phyloP scores from a whole-genome alignment of 2,329 filamentous ascomycete species.

The Stachybotrys elegans region DNA sequence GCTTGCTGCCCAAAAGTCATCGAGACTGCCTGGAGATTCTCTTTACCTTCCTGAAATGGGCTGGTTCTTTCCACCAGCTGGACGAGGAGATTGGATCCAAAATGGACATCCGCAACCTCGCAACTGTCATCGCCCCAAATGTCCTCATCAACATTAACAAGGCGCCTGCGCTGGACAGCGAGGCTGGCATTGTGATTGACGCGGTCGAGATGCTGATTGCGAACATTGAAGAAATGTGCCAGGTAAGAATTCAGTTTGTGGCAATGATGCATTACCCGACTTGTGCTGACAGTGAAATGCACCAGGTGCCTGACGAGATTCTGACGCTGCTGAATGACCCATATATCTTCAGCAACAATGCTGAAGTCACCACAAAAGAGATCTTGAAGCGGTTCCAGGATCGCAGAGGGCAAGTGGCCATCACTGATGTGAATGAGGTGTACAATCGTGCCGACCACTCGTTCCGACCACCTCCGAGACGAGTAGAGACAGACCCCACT shows the following conservation, averaged over 20 bases:
- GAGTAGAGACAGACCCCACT: conserved; percentile 84
- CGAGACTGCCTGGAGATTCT: conserved; percentile 92
- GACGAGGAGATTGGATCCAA: conserved; percentile 97
- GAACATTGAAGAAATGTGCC: conserved; percentile 93
- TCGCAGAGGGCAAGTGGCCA: conserved; percentile 56
- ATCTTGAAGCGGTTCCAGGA: conserved; percentile 92
- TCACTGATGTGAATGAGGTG: conserved; percentile 54
- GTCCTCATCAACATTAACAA: conserved; percentile 72
- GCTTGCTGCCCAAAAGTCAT: conserved; percentile 85
- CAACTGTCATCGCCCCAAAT: conserved; percentile 95
- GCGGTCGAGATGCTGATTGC: conserved; percentile 88
- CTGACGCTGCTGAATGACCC: conserved; percentile 81
- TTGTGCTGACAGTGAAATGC: conserved; percentile 14
- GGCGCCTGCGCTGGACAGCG: conserved; percentile 66
- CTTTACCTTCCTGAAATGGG: conserved; percentile 96
- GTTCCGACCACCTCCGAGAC: conserved; percentile 34
- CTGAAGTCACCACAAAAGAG: conserved; percentile 93
- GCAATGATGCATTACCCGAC: background rate
- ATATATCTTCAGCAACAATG: conserved; percentile 71
- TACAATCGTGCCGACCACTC: conserved; percentile 33
- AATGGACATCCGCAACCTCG: conserved; percentile 97
- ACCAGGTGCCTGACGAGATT: conserved; percentile 86
- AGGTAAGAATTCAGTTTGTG: too few relatives aligned
- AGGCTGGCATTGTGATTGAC: conserved; percentile 90
- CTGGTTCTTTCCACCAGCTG: conserved; percentile 92